phyloP scores from a whole-genome alignment of 768 basidiomycete genomes.

The Russula sp. region DNA sequence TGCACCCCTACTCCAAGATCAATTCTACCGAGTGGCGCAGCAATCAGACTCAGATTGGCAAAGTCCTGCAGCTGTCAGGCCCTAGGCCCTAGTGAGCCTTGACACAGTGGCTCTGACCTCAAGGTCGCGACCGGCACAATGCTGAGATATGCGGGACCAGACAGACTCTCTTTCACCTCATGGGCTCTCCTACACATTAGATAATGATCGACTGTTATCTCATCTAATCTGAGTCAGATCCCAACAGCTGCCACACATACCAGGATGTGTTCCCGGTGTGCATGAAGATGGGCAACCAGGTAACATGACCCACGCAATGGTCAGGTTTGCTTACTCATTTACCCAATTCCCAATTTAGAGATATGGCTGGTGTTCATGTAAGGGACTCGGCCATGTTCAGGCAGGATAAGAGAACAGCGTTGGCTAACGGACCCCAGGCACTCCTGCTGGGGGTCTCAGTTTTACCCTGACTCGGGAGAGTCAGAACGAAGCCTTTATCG shows the following conservation, averaged over 20 bases:
- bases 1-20: conserved; percentile 7
- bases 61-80: no score
- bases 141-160: no score
- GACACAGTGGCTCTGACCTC: no score
- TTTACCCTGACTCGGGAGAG: background rate
- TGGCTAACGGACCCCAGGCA: conserved; percentile 7
- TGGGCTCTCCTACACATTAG: no score
- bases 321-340: background rate
- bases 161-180: no score
- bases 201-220: no score
- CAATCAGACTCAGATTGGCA: background rate
- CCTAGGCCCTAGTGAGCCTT: no score
- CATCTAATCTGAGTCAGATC: no score
- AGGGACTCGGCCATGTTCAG: conserved; percentile 9
- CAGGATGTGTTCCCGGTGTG: no score
- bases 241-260: no score
- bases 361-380: background rate
- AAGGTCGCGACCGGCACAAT: no score
- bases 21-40: conserved; percentile 5
- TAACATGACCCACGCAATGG: background rate
- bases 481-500: background rate
- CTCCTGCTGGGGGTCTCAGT: background rate
- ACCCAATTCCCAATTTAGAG: background rate
- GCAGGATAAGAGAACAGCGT: conserved; percentile 8
- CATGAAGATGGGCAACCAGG: no score